Base-by-base conservation (phyloP, 2,329 filamentous ascomycete species). In the Verticillium isaacii region DNA sequence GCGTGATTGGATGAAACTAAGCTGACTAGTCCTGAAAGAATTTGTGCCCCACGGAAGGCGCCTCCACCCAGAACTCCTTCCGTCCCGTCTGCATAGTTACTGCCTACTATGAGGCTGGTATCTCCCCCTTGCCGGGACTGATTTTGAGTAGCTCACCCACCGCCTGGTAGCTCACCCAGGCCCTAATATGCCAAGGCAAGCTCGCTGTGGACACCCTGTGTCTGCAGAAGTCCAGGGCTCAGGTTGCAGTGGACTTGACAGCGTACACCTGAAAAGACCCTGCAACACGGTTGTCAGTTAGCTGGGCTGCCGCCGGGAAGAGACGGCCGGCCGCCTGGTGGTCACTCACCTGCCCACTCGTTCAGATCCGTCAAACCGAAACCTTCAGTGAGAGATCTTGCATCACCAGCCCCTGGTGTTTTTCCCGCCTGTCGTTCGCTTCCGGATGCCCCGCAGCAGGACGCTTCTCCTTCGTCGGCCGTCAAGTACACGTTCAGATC, bases 401-500 rank as follows among this genome's bases (percentile, higher is more conserved):
- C 29, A 15, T 32, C 25, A n/a, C 19, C n/a, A 2, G 25, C n/a
- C 52, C 5, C 25, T 8, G 11, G 17, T 5, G 12, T 34, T 5
- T 3, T 19, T 29, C 4, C 29, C 25, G 1, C 32, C 52, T 32
- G 25, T 11, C 7, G 34, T 14, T 32, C 32, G 25, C 14, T 25
- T 4, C 7, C 32, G 25, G n/a, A 15, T 56, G 52, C 2, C 5
- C 52, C 52, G 60, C 66, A 66, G 41, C 62, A 66, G 17, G 62
- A 63, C 5, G 45, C 36, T 15, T 50, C 69, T 39, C 73, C 70
- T n/a, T 65, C 68, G 17, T 63, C 62, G 5, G 68, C 68, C 41
- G 73, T 68, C 36, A 73, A 72, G 62, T 83, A 83, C 7, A 82
- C 72, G 63, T 83, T 82, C 32, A 84, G 66, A 64, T 84, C 78